Conservation (phyloP, 176 grass and related monocot species). For the Paspalum notatum region DNA sequence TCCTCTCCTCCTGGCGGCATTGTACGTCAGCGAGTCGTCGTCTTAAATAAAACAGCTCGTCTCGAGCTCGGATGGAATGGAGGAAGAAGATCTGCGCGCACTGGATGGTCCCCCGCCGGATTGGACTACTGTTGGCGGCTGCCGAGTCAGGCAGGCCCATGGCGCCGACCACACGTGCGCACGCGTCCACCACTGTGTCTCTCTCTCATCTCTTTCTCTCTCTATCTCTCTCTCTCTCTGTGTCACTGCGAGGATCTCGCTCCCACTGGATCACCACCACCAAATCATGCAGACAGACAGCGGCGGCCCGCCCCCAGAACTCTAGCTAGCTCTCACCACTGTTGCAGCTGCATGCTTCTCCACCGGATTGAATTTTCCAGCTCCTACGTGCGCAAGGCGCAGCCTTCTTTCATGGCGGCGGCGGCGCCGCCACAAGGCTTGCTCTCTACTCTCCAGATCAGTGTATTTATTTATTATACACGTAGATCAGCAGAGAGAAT, state of each 20-base stretch:
- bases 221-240: constrained; percentile 1
- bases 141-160: constrained; percentile 33
- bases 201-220: background rate
- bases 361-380: too few species aligned
- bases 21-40: background rate
- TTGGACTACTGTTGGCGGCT: constrained; percentile 14
- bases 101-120: constrained; percentile 60
- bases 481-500: too few species aligned
- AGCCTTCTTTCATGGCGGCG: too few species aligned
- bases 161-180: constrained; percentile 54
- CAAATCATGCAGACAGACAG: constrained; percentile 6
- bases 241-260: constrained; percentile 20
- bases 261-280: constrained; percentile 33
- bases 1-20: too few species aligned
- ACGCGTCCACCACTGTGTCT: constrained; percentile 22
- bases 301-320: background rate
- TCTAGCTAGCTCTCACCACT: background rate
- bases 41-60: constrained; percentile 31
- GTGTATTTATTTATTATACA: too few species aligned
- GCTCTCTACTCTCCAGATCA: too few species aligned
- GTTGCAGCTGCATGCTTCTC: background rate
- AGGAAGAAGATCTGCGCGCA: constrained; percentile 31
- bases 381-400: too few species aligned
- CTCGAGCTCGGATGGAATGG: background rate
- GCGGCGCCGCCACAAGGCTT: too few species aligned